Evolutionary conservation across 805 yeast genomes (phyloP).

Genomic region (Candida awuae): DNA sequence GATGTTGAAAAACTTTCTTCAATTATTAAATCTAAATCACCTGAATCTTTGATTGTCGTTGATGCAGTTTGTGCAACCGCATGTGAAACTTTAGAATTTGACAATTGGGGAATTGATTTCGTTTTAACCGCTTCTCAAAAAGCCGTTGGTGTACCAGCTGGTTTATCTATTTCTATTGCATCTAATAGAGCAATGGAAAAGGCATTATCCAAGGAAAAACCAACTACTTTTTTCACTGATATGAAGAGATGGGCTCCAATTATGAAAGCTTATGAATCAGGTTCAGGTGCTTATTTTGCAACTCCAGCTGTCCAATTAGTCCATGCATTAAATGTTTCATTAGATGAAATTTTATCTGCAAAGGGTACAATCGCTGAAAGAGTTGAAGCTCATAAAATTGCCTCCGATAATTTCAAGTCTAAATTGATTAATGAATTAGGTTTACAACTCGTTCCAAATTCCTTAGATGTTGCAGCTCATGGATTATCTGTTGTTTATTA

Average conservation of each 20-base stretch:
- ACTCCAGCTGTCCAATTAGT: slow-evolving; percentile 90
- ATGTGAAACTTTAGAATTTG: slow-evolving; percentile 79
- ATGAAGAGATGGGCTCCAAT: slow-evolving; percentile 83
- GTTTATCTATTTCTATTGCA: slow-evolving; percentile 70
- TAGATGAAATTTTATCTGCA: slow-evolving; percentile 52
- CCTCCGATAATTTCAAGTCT: slow-evolving; percentile 59
- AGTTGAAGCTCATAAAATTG: slow-evolving; percentile 52
- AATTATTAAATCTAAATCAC: slow-evolving; percentile 56
- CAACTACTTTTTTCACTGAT: slow-evolving; percentile 57
- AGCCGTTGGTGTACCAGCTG: slow-evolving; percentile 93
- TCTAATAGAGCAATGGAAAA: slow-evolving; percentile 66
- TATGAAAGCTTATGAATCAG: slow-evolving; percentile 77
- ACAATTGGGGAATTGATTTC: slow-evolving; percentile 83
- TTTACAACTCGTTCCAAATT: slow-evolving; percentile 56
- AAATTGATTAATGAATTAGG: slow-evolving; percentile 46
- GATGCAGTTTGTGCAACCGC: slow-evolving; percentile 96
- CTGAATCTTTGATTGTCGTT: slow-evolving; percentile 75
- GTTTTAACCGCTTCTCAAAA: slow-evolving; percentile 91
- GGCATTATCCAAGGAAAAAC: slow-evolving; percentile 41
- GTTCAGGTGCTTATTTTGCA: slow-evolving; percentile 81
- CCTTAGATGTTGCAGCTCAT: slow-evolving; percentile 61
- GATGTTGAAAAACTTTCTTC: slow-evolving; percentile 58
- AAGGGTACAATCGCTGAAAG: slow-evolving; percentile 44
- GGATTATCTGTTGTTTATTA: slow-evolving; percentile 81
- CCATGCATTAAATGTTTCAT: slow-evolving; percentile 70